These are phyloP conservation scores for Pseudogymnoascus pannorum DNA, from an alignment of 2,329 filamentous ascomycete genomes.

Conservation along the genomic window DNA sequence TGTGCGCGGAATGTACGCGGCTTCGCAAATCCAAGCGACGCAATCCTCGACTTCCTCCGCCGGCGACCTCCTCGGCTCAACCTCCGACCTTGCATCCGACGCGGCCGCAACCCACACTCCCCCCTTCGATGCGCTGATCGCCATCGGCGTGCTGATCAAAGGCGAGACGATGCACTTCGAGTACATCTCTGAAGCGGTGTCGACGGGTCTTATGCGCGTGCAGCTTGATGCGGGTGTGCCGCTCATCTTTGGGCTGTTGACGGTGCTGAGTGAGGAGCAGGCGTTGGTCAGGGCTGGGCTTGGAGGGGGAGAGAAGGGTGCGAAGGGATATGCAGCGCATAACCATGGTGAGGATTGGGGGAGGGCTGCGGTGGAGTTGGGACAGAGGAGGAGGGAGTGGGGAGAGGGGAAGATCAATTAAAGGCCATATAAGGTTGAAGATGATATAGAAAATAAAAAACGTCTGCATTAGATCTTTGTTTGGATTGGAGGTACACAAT, in stretches of 20 bases:
- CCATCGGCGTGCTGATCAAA: constrained; percentile 94
- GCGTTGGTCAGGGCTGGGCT: constrained; percentile 78
- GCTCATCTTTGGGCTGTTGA: constrained; percentile 87
- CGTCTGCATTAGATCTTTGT: background rate
- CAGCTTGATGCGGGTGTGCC: constrained; percentile 84
- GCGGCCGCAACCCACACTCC: constrained; percentile 39
- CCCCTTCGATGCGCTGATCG: constrained; percentile 89
- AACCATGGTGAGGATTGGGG: constrained; percentile 99
- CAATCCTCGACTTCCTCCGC: constrained; percentile 53
- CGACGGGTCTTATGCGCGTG: constrained; percentile 87
- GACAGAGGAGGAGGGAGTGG: constrained; percentile 80
- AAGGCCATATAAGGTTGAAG: background rate
- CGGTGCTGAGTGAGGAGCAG: constrained; percentile 81
- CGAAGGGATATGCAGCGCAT: constrained; percentile 57
- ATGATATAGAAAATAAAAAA: background rate
- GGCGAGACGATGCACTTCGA: constrained; percentile 99
- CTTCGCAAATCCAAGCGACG: constrained; percentile 76
- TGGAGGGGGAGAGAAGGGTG: constrained; percentile 75
- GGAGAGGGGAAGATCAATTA: constrained; percentile 34
- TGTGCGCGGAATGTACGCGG: constrained; percentile 72
- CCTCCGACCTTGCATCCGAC: constrained; percentile 56
- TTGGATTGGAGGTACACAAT: background rate
- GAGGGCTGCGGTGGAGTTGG: constrained; percentile 86
- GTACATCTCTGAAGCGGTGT: constrained; percentile 89
- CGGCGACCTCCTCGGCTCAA: constrained; percentile 66